Evolutionary conservation across 2,329 filamentous ascomycete genomes (phyloP).

Genomic region (Colletotrichum liriopes): DNA sequence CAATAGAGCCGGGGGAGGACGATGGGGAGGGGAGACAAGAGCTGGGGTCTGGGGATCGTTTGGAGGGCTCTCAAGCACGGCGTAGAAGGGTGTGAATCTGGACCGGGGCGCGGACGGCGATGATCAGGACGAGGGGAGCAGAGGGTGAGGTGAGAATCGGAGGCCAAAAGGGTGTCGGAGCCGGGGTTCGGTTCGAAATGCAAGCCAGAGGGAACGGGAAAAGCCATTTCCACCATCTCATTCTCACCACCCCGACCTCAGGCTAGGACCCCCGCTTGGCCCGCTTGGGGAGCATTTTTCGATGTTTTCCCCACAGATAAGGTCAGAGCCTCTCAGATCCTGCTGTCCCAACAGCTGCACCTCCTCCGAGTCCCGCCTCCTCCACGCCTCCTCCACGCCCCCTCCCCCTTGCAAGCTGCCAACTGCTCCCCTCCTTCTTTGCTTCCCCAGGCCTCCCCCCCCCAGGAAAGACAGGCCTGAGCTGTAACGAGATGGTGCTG

Average conservation of each 20-base stretch:
- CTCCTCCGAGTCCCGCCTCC: neutral
- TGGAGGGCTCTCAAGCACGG: neutral
- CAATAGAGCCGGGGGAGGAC: conserved; percentile 3
- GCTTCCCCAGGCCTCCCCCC: conserved; percentile 15
- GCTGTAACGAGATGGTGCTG: neutral
- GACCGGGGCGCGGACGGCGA: neutral
- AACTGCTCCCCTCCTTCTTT: conserved; percentile 5
- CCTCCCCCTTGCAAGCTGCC: conserved; percentile 5
- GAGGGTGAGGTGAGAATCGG: neutral
- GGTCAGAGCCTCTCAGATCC: conserved; percentile 26
- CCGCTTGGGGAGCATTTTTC: conserved; percentile 36
- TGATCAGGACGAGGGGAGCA: neutral
- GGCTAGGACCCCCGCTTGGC: conserved; percentile 15
- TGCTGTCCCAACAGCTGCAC: conserved; percentile 22
- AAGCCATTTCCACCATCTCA: neutral
- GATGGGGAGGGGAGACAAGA: conserved; percentile 4
- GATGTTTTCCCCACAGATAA: conserved; percentile 42
- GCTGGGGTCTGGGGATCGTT: conserved; percentile 13
- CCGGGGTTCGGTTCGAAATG: conserved; percentile 6
- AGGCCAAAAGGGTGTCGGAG: neutral
- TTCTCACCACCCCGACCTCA: neutral
- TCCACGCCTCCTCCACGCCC: neutral
- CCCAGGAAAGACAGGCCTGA: neutral
- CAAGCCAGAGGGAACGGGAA: neutral
- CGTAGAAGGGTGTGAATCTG: conserved; percentile 3